These are phyloP conservation scores for Cladosporium sp. DNA, from an alignment of 2,329 filamentous ascomycete species.

Conservation along the genomic window DNA sequence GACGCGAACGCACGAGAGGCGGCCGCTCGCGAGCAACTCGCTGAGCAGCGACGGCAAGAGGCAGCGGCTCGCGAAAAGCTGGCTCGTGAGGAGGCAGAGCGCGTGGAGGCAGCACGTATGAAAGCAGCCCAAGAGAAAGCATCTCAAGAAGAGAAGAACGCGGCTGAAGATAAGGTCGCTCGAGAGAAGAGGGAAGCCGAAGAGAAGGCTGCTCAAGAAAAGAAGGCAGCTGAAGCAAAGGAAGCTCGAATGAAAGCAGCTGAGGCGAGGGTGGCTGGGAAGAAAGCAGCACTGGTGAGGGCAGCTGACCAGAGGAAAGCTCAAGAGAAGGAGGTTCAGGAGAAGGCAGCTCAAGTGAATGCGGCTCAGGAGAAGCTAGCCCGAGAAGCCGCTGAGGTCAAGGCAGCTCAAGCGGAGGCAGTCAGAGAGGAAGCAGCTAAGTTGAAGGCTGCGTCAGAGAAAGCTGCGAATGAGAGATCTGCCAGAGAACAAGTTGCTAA, in stretches of 20 bases:
- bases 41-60: too few species aligned
- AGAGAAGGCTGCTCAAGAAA: neutral
- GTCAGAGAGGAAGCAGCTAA: neutral
- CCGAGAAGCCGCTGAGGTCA: neutral
- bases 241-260: neutral
- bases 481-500: too few species aligned
- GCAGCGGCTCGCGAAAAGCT: too few species aligned
- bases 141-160: neutral
- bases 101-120: neutral
- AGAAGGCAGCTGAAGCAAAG: neutral
- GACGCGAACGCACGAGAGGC: neutral
- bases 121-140: neutral
- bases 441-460: neutral
- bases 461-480: neutral
- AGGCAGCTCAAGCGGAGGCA: neutral
- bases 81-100: too few species aligned
- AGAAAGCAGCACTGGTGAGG: neutral
- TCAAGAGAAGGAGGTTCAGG: neutral
- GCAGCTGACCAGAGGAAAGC: neutral
- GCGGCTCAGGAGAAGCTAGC: neutral
- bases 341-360: neutral
- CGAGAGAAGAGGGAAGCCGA: neutral
- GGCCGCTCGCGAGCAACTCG: too few species aligned
- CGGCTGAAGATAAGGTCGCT: neutral
- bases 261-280: neutral